phyloP scores from a whole-genome alignment of 352 stramenopile genomes.

The Pelagophyceae sp. region DNA sequence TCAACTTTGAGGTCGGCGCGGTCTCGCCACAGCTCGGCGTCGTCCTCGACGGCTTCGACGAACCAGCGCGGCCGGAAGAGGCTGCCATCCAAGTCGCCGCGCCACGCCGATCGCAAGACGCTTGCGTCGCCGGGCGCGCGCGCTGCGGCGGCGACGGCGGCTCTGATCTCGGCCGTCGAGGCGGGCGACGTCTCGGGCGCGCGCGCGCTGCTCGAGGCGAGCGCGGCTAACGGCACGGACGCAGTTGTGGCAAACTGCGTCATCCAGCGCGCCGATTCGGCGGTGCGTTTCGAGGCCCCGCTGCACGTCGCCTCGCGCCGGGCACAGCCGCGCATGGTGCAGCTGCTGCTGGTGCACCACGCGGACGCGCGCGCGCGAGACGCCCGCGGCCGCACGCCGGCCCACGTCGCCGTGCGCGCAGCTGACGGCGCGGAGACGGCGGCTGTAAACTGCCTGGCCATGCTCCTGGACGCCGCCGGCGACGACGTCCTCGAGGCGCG shows the following conservation, averaged over 20 bases:
- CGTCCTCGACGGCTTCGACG: neutral
- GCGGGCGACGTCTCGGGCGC: slow-evolving; percentile 27
- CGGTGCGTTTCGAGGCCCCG: slow-evolving; percentile 22
- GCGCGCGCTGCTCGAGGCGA: slow-evolving; percentile 34
- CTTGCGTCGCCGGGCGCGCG: too few species aligned
- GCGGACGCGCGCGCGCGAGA: slow-evolving; percentile 26
- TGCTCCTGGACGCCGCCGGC: slow-evolving; percentile 40
- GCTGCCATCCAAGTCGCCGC: too few species aligned
- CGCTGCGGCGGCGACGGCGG: slow-evolving; percentile 32
- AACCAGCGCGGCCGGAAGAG: too few species aligned
- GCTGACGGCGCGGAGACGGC: neutral
- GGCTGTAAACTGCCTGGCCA: slow-evolving; percentile 25
- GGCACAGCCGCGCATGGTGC: slow-evolving; percentile 17
- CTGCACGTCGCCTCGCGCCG: slow-evolving; percentile 32
- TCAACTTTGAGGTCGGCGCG: too few species aligned
- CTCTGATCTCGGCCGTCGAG: slow-evolving; percentile 33
- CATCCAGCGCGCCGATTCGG: neutral
- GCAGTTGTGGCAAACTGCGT: slow-evolving; percentile 36
- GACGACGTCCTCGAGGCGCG: slow-evolving; percentile 35
- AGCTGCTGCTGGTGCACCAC: slow-evolving; percentile 32
- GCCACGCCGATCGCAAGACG: too few species aligned
- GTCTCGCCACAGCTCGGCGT: too few species aligned
- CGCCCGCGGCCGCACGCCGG: slow-evolving; percentile 24
- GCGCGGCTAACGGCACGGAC: slow-evolving; percentile 32
- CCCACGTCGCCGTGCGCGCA: slow-evolving; percentile 19